Evolutionary conservation across 192 early-diverging fungal genomes (phyloP).

Genomic region (Obelidium mucronatum): DNA sequence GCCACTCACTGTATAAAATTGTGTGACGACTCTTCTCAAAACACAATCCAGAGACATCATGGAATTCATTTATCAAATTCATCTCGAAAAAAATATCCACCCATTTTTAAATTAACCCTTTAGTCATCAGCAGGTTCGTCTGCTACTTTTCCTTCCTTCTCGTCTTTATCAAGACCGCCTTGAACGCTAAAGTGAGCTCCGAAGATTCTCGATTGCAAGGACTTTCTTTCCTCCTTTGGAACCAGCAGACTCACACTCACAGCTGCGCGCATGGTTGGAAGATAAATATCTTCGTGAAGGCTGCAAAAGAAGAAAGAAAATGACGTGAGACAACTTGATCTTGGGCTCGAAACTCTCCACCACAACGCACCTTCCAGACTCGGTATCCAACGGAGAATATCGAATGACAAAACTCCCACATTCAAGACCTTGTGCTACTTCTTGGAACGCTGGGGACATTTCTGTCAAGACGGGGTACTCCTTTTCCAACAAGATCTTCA

Average conservation of each 20-base stretch:
- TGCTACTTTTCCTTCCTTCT: not conserved
- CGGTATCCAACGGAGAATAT: slow-evolving; percentile 48
- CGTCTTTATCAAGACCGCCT: slow-evolving; percentile 22
- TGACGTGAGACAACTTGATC: too few relatives aligned
- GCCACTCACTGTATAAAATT: too few relatives aligned
- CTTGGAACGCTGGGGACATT: slow-evolving; percentile 36
- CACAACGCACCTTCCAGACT: slow-evolving; percentile 40
- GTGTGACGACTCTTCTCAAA: too few relatives aligned
- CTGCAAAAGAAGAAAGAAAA: slow-evolving; percentile 21
- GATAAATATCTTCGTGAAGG: slow-evolving; percentile 35
- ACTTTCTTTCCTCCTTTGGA: slow-evolving; percentile 55
- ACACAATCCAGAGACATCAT: too few relatives aligned
- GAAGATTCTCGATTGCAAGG: slow-evolving; percentile 11
- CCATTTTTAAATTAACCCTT: too few relatives aligned
- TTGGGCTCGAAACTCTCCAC: slow-evolving; percentile 19
- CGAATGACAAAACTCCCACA: slow-evolving; percentile 53
- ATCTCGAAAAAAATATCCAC: too few relatives aligned
- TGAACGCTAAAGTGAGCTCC: slow-evolving; percentile 19
- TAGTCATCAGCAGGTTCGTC: slow-evolving; percentile 10
- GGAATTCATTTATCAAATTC: too few relatives aligned
- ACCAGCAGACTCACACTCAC: slow-evolving; percentile 58
- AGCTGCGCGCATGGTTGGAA: slow-evolving; percentile 60
- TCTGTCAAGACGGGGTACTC: slow-evolving; percentile 52
- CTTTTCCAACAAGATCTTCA: slow-evolving; percentile 41
- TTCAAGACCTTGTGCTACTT: slow-evolving; percentile 31